Conservation (phyloP, 768 basidiomycete genomes). For the Tylopilus balloui region DNA sequence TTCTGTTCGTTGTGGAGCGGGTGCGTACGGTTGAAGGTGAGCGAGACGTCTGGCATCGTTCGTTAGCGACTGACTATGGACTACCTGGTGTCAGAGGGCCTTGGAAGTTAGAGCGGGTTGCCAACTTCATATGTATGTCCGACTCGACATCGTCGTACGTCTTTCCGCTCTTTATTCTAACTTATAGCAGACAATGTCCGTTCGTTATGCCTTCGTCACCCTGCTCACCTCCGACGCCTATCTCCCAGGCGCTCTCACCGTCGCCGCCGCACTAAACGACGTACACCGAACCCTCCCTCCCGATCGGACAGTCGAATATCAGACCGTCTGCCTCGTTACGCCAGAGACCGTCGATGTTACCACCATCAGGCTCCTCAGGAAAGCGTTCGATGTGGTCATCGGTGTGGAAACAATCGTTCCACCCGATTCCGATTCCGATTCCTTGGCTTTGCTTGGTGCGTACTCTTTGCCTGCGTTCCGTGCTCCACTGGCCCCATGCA, state of each 20-base stretch:
- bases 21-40: slow-evolving; percentile 39
- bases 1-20: neutral
- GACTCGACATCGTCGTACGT: neutral
- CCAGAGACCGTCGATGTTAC: slow-evolving; percentile 88
- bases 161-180: slow-evolving; percentile 4
- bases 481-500: slow-evolving; percentile 3
- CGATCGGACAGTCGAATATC: slow-evolving; percentile 48
- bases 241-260: slow-evolving; percentile 86
- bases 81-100: no score
- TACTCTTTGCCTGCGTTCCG: slow-evolving; percentile 8
- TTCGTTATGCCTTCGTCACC: slow-evolving; percentile 80
- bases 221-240: slow-evolving; percentile 90
- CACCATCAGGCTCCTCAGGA: slow-evolving; percentile 73
- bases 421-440: slow-evolving; percentile 56
- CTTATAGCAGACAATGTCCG: slow-evolving; percentile 46
- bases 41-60: slow-evolving; percentile 26
- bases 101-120: slow-evolving; percentile 18
- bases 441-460: slow-evolving; percentile 79
- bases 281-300: slow-evolving; percentile 46
- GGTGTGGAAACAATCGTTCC: slow-evolving; percentile 88
- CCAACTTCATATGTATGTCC: neutral
- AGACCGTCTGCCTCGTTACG: slow-evolving; percentile 87
- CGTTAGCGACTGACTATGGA: neutral
- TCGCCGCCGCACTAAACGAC: slow-evolving; percentile 81
- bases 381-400: slow-evolving; percentile 78